Evolutionary conservation across 164 flowering plant species (phyloP).

Genomic region (Pachysandra terminalis): DNA sequence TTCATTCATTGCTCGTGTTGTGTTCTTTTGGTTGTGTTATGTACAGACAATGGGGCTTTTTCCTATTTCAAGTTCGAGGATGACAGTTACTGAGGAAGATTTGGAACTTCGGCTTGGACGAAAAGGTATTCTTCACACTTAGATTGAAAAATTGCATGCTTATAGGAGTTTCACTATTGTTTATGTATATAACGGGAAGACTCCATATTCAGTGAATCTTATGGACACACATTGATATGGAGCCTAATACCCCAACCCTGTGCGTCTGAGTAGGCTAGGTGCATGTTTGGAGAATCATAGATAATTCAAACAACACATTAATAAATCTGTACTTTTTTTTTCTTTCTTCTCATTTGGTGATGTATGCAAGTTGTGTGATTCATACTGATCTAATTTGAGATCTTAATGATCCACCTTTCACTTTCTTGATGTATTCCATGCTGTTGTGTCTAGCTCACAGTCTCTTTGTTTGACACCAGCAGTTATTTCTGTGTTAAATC

Average conservation of each 20-base stretch:
- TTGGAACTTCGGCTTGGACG: constrained; percentile 34
- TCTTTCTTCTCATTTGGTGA: not conserved
- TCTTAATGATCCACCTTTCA: not conserved
- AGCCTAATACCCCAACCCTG: too few species aligned
- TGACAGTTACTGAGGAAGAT: constrained; percentile 28
- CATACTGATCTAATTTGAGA: not conserved
- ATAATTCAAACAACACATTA: not conserved
- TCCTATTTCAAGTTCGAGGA: constrained; percentile 25
- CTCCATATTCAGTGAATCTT: not conserved
- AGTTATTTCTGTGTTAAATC: too few species aligned
- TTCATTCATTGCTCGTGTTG: not conserved
- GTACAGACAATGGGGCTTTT: constrained; percentile 23
- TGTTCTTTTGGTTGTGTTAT: not conserved
- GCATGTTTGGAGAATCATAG: not conserved
- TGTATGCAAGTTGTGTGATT: not conserved
- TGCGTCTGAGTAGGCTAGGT: too few species aligned
- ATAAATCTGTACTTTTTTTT: not conserved
- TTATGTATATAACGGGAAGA: too few species aligned
- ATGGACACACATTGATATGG: not conserved
- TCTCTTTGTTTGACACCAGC: not conserved
- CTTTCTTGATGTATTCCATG: not conserved
- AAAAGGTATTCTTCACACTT: constrained; percentile 16
- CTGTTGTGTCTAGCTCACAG: too few species aligned
- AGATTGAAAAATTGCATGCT: not conserved
- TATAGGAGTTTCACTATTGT: not conserved